phyloP scores from a whole-genome alignment of 2,329 filamentous ascomycete species.

The Talaromyces albobiverticillius region DNA sequence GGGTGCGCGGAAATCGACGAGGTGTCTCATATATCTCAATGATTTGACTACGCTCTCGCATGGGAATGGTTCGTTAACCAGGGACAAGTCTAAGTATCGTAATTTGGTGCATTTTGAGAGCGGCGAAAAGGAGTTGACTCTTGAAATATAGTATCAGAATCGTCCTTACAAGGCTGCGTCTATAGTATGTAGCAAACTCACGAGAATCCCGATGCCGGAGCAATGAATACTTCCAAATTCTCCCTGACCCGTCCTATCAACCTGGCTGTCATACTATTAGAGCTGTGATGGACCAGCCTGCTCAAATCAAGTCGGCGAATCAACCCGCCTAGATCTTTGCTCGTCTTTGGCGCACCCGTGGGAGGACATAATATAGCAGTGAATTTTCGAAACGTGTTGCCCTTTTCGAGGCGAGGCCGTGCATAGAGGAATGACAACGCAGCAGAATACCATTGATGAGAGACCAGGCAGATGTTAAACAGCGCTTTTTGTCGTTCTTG shows the following conservation, averaged over 20 bases:
- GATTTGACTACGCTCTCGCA: slow-evolving; percentile 51
- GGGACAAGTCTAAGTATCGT: slow-evolving; percentile 50
- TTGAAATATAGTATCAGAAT: slow-evolving; percentile 16
- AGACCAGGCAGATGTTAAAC: slow-evolving; percentile 52
- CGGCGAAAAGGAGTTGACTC: slow-evolving; percentile 54
- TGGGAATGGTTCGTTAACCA: slow-evolving; percentile 51
- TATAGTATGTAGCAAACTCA: no score
- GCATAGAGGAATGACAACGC: slow-evolving; percentile 53
- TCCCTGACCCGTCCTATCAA: slow-evolving; percentile 54
- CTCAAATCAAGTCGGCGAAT: slow-evolving; percentile 55
- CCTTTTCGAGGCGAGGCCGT: slow-evolving; percentile 47
- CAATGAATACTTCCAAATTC: slow-evolving; percentile 53
- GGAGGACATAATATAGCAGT: slow-evolving; percentile 54
- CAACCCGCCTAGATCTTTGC: slow-evolving; percentile 45
- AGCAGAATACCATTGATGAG: slow-evolving; percentile 56
- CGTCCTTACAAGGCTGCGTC: not conserved
- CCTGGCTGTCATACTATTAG: slow-evolving; percentile 56
- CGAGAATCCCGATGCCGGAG: slow-evolving; percentile 58
- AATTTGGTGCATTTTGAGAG: slow-evolving; percentile 55
- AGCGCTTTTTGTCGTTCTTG: slow-evolving; percentile 45
- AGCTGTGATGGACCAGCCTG: slow-evolving; percentile 57
- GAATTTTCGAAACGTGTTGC: slow-evolving; percentile 54
- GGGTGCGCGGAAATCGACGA: slow-evolving; percentile 48
- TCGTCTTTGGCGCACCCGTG: slow-evolving; percentile 43
- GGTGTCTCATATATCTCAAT: slow-evolving; percentile 43